phyloP scores from a whole-genome alignment of 2,329 filamentous ascomycete genomes.

The Pseudocercospora musae region DNA sequence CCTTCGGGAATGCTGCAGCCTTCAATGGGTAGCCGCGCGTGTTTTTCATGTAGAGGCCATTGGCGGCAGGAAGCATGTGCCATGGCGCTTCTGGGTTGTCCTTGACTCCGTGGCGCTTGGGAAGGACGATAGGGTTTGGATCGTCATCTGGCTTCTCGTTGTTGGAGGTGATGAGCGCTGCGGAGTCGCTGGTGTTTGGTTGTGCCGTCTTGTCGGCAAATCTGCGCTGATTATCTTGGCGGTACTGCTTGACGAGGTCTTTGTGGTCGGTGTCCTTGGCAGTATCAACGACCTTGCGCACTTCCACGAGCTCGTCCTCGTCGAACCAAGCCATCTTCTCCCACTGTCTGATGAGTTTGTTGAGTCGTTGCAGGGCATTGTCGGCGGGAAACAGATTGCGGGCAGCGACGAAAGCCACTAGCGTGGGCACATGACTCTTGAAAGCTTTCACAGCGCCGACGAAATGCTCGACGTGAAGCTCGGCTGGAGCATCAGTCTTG shows the following conservation, averaged over 20 bases:
- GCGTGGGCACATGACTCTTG: not conserved
- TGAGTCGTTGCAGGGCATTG: not conserved
- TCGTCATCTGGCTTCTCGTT: not conserved
- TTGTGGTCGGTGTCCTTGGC: not conserved
- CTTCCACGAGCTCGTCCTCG: conserved; percentile 5
- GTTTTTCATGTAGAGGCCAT: conserved; percentile 30
- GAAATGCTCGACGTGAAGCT: not conserved
- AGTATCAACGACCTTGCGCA: not conserved
- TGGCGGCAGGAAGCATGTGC: conserved; percentile 33
- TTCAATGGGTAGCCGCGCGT: conserved; percentile 31
- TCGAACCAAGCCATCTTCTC: not conserved
- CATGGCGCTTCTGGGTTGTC: conserved; percentile 29
- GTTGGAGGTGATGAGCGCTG: not conserved
- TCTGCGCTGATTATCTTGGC: not conserved
- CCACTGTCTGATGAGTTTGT: conserved; percentile 2
- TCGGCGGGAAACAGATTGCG: conserved; percentile 2
- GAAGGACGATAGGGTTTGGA: conserved; percentile 12
- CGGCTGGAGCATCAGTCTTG: not conserved
- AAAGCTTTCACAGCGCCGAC: conserved; percentile 1
- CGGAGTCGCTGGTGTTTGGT: not conserved
- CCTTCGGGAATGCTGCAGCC: conserved; percentile 25
- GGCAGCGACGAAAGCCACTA: conserved; percentile 9
- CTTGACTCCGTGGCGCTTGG: conserved; percentile 26
- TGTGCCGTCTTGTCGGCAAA: not conserved
- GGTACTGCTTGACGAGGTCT: conserved; percentile 2